Percentiles rank a stretch among this genome's conserved stretches.
Conservation (phyloP, 768 basidiomycete genomes). For the Xanthoconium stramineum region DNA sequence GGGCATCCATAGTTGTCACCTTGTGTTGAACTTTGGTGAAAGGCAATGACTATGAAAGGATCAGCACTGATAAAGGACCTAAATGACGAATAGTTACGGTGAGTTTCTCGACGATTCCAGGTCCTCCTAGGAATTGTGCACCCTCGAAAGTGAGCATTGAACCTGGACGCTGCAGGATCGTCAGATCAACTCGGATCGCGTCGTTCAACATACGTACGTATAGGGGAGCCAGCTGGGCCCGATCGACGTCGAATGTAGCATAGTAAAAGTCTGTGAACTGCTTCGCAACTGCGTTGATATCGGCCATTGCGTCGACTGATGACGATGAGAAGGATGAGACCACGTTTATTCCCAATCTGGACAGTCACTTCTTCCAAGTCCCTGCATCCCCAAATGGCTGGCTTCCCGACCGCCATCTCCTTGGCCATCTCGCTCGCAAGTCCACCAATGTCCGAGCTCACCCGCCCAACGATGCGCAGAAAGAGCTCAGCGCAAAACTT, state of each 20-base stretch:
- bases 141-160: constrained; percentile 91
- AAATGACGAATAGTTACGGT: constrained; percentile 40
- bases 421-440: constrained; percentile 18
- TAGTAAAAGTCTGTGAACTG: constrained; percentile 88
- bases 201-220: constrained; percentile 60
- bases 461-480: constrained; percentile 68
- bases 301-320: constrained; percentile 59
- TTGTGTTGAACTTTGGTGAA: constrained; percentile 82
- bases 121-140: constrained; percentile 49
- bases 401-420: constrained; percentile 18
- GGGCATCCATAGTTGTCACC: constrained; percentile 80
- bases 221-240: constrained; percentile 53
- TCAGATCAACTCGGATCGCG: constrained; percentile 29
- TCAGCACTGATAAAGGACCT: not conserved
- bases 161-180: constrained; percentile 51
- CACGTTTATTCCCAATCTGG: constrained; percentile 16
- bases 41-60: constrained; percentile 55
- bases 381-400: constrained; percentile 10
- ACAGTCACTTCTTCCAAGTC: not conserved
- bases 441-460: constrained; percentile 28
- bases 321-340: not conserved
- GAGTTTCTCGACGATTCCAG: constrained; percentile 68
- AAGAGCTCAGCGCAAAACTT: constrained; percentile 87
- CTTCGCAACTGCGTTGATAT: constrained; percentile 61
- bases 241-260: constrained; percentile 63